Evolutionary conservation across 371 early-diverging fungal species (phyloP).

Genomic region (Spiromyces aspiralis): DNA sequence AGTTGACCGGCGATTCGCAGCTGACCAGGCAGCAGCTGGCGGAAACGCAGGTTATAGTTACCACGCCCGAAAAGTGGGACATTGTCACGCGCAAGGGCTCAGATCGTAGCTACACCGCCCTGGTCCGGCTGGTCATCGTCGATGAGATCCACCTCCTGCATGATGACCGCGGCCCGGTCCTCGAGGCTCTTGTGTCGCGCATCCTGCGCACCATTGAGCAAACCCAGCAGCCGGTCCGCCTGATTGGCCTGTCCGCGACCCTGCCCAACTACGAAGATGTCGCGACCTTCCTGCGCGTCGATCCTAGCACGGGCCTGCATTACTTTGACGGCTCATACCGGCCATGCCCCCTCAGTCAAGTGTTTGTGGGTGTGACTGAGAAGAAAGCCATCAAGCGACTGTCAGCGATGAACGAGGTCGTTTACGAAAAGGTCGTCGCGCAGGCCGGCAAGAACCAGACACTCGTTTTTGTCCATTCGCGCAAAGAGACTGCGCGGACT

Average conservation of each 20-base stretch:
- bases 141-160: slow-evolving; percentile 99
- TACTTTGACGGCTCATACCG: slow-evolving; percentile 87
- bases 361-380: slow-evolving; percentile 90
- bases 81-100: slow-evolving; percentile 93
- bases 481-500: slow-evolving; percentile 93
- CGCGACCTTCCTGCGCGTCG: slow-evolving; percentile 87
- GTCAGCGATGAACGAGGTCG: slow-evolving; percentile 91
- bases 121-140: slow-evolving; percentile 90
- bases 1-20: slow-evolving; percentile 97
- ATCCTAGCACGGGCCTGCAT: slow-evolving; percentile 61
- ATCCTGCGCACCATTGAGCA: slow-evolving; percentile 81
- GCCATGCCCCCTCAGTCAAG: slow-evolving; percentile 90
- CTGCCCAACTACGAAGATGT: slow-evolving; percentile 98
- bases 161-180: slow-evolving; percentile 97
- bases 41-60: slow-evolving; percentile 94
- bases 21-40: slow-evolving; percentile 86
- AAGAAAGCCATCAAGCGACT: slow-evolving; percentile 88
- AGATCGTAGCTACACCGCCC: slow-evolving; percentile 76
- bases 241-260: slow-evolving; percentile 98
- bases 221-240: slow-evolving; percentile 73
- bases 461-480: slow-evolving; percentile 94
- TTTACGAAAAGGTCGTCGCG: slow-evolving; percentile 83
- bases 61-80: slow-evolving; percentile 99
- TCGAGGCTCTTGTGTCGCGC: slow-evolving; percentile 94
- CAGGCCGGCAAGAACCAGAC: slow-evolving; percentile 83